Percentiles rank a stretch among this genome's conserved stretches.
Evolutionary conservation across 2,329 filamentous ascomycete genomes (phyloP).

Genomic region (Harringtonia aguacate): DNA sequence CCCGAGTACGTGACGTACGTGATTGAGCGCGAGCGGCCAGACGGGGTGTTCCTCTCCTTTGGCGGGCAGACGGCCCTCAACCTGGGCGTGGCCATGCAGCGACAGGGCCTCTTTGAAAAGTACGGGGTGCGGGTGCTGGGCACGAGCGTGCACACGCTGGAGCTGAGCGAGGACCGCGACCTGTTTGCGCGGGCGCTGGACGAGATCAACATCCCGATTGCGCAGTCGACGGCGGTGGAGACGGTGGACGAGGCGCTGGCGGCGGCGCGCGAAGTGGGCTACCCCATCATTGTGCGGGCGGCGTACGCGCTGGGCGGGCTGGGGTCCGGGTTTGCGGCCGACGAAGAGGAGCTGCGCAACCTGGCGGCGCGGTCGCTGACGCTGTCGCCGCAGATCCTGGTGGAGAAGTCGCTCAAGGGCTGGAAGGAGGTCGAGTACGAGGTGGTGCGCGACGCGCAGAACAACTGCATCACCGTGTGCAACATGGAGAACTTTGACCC

Average conservation of each 20-base stretch:
- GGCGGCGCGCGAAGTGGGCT: constrained; percentile 78
- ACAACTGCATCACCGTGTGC: constrained; percentile 99
- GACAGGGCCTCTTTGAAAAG: constrained; percentile 87
- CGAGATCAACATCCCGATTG: constrained; percentile 96
- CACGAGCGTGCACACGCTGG: constrained; percentile 86
- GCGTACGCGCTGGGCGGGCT: constrained; percentile 94
- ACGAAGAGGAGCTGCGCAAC: constrained; percentile 86
- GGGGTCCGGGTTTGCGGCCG: constrained; percentile 91
- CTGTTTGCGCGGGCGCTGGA: constrained; percentile 91
- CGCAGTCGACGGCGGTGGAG: constrained; percentile 85
- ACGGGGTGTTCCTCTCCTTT: constrained; percentile 95
- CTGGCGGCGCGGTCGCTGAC: constrained; percentile 88
- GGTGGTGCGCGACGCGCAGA: constrained; percentile 89
- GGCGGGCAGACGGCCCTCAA: constrained; percentile 96
- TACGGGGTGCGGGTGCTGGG: constrained; percentile 93
- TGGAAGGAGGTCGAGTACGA: constrained; percentile 99
- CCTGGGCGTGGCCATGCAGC: constrained; percentile 93
- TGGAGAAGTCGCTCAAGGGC: constrained; percentile 97
- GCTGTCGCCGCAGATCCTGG: constrained; percentile 88
- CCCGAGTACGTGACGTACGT: constrained; percentile 97
- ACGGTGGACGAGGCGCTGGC: constrained; percentile 87
- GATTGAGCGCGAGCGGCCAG: constrained; percentile 89
- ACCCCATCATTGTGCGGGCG: constrained; percentile 95
- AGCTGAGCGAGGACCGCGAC: constrained; percentile 92
- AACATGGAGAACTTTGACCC: constrained; percentile 99